Base-by-base conservation (phyloP, 225 moss, liverwort and hornwort species). In the Takakia lepidozioides region DNA sequence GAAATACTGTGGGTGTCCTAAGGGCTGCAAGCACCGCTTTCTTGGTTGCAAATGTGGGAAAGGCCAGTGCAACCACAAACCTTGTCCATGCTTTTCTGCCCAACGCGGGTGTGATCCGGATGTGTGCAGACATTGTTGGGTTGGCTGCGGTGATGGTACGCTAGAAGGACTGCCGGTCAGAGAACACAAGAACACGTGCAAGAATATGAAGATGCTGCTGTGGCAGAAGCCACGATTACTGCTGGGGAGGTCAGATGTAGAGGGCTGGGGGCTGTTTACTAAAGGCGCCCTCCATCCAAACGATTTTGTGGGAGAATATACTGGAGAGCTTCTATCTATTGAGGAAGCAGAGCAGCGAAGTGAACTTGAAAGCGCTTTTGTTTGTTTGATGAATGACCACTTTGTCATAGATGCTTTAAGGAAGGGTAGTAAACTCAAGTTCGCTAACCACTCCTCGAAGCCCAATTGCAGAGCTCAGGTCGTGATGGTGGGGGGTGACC, bases 21-120 rank as follows among this genome's bases (percentile, higher is more conserved):
- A 60, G 24, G 49, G 29, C 1, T 74, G 73, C 54, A 63, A 45
- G 39, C 63, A 68, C 29, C 49, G 63, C 3, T 74, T 68, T 19
- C 50, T 59, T 22, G 73, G 73, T 14, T 74, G 73, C 38, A 48
- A 62, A 8, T 74, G 73, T 27, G 18, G 36, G 10, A 65, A 58
- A 28, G 67, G 63, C 35, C 22, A 53, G 38, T 74, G 73, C 63
- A 44, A 55, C 51, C 30, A 51, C 43, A 63, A 56, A 22, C 38
- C 42, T 32, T 74, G 73, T 35, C 63, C 59, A 5, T 74, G 73
- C 52, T 46, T 68, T 36, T 25, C 54, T 2, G 58, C 59, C 0
- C 30, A 47, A 28, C 58, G 73, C 1, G 73, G 68, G 34, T 74
- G 73, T 47, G 73, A 74, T 19, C 73, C 73, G 1, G 73, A 74